Conservation (phyloP, 1,284 basidiomycete species). For the Ceratobasidium theobromae region DNA sequence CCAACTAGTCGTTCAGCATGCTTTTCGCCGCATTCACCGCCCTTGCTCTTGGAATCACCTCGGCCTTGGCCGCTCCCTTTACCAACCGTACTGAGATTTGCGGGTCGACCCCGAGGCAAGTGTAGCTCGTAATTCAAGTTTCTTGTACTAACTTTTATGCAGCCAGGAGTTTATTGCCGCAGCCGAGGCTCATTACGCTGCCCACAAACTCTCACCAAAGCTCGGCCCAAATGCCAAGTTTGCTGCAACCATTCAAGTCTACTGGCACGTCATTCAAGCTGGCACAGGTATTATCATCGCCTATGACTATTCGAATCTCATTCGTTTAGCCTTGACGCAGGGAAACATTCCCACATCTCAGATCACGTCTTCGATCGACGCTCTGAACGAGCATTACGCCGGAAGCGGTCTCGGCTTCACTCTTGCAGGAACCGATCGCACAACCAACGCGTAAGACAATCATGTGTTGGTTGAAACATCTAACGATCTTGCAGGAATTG, state of each 20-base stretch:
- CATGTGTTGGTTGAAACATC: too few species aligned
- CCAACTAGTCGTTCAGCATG: constrained; percentile 26
- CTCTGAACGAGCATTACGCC: constrained; percentile 39
- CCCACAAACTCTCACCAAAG: neutral
- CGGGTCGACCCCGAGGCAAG: neutral
- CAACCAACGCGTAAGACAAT: constrained; percentile 41
- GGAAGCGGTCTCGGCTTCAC: constrained; percentile 40
- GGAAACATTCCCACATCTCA: constrained; percentile 46
- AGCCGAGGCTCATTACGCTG: neutral
- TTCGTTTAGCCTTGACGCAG: constrained; percentile 42
- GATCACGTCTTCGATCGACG: constrained; percentile 37
- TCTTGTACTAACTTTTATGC: neutral
- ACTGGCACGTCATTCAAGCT: constrained; percentile 35
- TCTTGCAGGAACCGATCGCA: constrained; percentile 41
- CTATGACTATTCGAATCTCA: constrained; percentile 2
- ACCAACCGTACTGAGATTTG: constrained; percentile 9
- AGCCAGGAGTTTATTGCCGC: neutral
- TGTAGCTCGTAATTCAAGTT: neutral
- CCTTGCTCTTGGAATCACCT: constrained; percentile 23
- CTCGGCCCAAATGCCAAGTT: too few species aligned
- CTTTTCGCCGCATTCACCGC: constrained; percentile 21
- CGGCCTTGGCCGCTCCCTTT: constrained; percentile 28
- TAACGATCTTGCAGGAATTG: constrained; percentile 12
- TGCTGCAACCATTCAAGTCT: constrained; percentile 7
- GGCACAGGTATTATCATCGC: too few species aligned